phyloP scores from a whole-genome alignment of 2,329 filamentous ascomycete species.

The Thermoascus crustaceus region DNA sequence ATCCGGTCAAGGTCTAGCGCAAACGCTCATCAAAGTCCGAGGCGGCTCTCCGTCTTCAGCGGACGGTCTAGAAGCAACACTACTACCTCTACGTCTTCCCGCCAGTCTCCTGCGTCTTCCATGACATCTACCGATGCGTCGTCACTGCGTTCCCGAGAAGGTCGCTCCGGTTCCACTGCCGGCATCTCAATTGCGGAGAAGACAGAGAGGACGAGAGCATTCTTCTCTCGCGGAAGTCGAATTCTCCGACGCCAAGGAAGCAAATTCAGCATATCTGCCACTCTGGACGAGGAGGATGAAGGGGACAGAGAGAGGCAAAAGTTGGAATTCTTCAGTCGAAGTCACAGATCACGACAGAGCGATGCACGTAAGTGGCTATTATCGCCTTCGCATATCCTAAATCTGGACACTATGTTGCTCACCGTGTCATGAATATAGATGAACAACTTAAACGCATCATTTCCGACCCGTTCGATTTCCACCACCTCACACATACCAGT shows the following conservation, averaged over 20 bases:
- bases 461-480: conserved; percentile 57
- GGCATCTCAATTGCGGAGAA: conserved; percentile 22
- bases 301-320: conserved; percentile 23
- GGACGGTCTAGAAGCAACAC: conserved; percentile 37
- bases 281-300: conserved; percentile 35
- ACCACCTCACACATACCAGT: conserved; percentile 54
- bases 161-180: conserved; percentile 20
- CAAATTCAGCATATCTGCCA: conserved; percentile 36
- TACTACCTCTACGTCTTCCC: conserved; percentile 44
- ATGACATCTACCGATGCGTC: conserved; percentile 29
- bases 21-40: conserved; percentile 29
- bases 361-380: conserved; percentile 28
- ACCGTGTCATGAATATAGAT: conserved; percentile 19
- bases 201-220: conserved; percentile 28
- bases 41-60: conserved; percentile 32
- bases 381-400: background rate
- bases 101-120: conserved; percentile 39
- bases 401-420: background rate
- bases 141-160: conserved; percentile 24
- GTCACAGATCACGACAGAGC: conserved; percentile 22
- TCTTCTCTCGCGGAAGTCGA: conserved; percentile 38
- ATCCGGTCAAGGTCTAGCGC: conserved; percentile 29
- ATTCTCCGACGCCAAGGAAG: conserved; percentile 41
- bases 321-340: conserved; percentile 27
- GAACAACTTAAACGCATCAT: conserved; percentile 43